Base-by-base conservation (phyloP, 2,329 filamentous ascomycete genomes). In the Neofusicoccum umdonicola region DNA sequence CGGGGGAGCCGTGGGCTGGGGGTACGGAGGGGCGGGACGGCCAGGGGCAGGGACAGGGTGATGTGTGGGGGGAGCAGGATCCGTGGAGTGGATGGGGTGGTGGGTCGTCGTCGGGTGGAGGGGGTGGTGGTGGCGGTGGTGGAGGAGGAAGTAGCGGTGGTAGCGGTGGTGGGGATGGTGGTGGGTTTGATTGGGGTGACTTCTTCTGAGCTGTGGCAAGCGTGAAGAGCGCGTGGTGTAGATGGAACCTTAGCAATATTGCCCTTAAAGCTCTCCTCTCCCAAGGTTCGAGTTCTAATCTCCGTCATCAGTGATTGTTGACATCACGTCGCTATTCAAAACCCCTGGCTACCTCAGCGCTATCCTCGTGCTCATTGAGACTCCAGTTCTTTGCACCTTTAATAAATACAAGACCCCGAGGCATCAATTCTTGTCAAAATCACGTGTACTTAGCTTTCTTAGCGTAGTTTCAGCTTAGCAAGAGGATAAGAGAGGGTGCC, bases 61-160 rank as follows among this genome's bases (percentile, higher is more conserved):
- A 72, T 41, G 67, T 68, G n/a, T 72, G 71, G 70, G 69, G 68
- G 15, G 68, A 71, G 41, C 54, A 73, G n/a, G 70, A 72, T 64
- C 68, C 67, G 15, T 75, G 71, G 75, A 68, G 37, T 45, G 37
- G n/a, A 13, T 41, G 37, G 39, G 61, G 39, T 7, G 39, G 50
- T 15, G 57, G 44, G 54, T 22, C 56, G 9, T 42, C 56, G 42
- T n/a, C 56, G 31, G 41, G 56, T 37, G 56, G 41, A 9, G 56
- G 56, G 3, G 44, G 41, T 37, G 13, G 45, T 19, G 61, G 61
- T 6, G 41, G 15, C 5, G 51, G 35, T 56, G 51, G 15, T 4
- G 51, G 35, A 12, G 51, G 51, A 13, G 51, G 31, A 11, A 13
- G 34, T 35, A 31, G 61, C 8, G 61, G 39, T 15, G 48, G 39